Evolutionary conservation across 768 basidiomycete genomes (phyloP).

Genomic region (Pleurotus tuber-regium): DNA sequence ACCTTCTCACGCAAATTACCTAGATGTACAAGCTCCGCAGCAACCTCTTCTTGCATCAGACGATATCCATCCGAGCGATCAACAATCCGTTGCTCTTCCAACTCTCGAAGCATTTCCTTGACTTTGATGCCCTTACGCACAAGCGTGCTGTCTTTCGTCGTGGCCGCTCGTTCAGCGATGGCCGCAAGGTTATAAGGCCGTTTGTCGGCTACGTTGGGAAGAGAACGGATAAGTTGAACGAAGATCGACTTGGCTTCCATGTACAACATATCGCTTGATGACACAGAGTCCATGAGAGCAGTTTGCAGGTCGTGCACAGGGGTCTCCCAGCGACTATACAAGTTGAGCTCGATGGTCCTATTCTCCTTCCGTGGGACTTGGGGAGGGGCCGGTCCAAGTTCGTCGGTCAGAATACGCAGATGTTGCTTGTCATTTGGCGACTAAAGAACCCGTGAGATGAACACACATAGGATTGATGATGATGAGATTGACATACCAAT

Average conservation of each 20-base stretch:
- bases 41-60: conserved; percentile 97
- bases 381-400: conserved; percentile 87
- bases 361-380: conserved; percentile 99
- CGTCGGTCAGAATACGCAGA: conserved; percentile 92
- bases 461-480: background rate
- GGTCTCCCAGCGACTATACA: conserved; percentile 99
- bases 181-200: conserved; percentile 85
- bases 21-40: conserved; percentile 91
- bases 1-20: conserved; percentile 98
- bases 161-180: conserved; percentile 93
- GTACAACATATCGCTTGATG: conserved; percentile 97
- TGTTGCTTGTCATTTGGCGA: conserved; percentile 98
- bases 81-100: conserved; percentile 87
- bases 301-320: conserved; percentile 97
- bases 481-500: conserved; percentile 69
- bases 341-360: conserved; percentile 82
- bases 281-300: conserved; percentile 95
- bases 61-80: conserved; percentile 81
- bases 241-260: conserved; percentile 99
- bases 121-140: conserved; percentile 99
- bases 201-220: conserved; percentile 81
- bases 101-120: conserved; percentile 96
- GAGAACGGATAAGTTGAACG: conserved; percentile 93
- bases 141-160: conserved; percentile 93
- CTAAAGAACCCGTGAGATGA: conserved; percentile 35